Evolutionary conservation across 2,329 filamentous ascomycete genomes (phyloP), one percentile per base, ranked within the genome.

Genomic region (Alternaria dauci): DNA sequence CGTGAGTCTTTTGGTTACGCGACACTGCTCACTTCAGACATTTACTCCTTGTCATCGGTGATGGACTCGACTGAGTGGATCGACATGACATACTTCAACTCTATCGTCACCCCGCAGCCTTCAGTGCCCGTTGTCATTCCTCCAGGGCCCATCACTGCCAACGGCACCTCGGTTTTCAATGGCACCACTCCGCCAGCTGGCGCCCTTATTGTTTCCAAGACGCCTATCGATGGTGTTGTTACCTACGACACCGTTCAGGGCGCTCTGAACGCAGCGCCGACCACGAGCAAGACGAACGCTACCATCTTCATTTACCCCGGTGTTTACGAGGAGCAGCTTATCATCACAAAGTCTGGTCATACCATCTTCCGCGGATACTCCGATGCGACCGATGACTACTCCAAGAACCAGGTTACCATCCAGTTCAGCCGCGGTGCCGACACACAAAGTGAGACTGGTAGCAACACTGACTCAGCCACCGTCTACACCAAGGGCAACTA

Each of bases 231-330:
- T 32, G 75, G 77, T 18, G 52, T 72, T 2, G 78, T 73, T 2
- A 78, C 76, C 4, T 80, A 78, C 54, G 61, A 70, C 6, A 80
- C 75, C 2, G 78, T 81, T 23, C 77, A 78, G 54, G 71, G 67
- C 59, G 79, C 76, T 23, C 66, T 80, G 12, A 67, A 78, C 52
- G 76, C 73, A 34, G 69, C 72, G 11, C 76, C 78, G 5, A 73
- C 69, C 9, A 75, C 76, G 1, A 78, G 74, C 60, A 79, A 78
- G 66, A 72, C 43, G 3, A 74, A 75, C 30, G 69, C 75, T 30
- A 81, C 78, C 1, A 73, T 80, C 7, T 80, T 80, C 63, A 80
- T 80, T 58, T 80, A 79, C 56, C 78, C 78, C 30, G 79, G 79
- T 32, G 69, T 71, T 2, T 81, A 81, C 59, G 66, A 78, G 16